Evolutionary conservation across 768 basidiomycete species (phyloP).

Genomic region (Stropharia rugosoannulata): DNA sequence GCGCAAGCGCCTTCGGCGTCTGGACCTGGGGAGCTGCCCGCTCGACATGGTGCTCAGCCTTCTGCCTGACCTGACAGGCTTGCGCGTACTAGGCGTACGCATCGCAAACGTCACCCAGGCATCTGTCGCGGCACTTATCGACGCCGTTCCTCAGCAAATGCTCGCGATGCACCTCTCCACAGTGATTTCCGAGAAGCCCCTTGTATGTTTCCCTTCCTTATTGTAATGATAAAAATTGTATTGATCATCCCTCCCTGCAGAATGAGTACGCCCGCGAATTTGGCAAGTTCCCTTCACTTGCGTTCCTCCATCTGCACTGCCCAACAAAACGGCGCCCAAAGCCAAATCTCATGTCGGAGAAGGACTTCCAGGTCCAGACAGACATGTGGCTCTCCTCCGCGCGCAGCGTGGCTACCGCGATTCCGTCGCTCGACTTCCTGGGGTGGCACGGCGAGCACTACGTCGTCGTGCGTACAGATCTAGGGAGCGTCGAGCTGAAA

Average conservation of each 20-base stretch:
- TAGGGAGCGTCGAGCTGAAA: constrained; percentile 39
- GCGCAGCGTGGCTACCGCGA: constrained; percentile 44
- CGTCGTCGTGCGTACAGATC: constrained; percentile 48
- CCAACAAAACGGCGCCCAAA: constrained; percentile 48
- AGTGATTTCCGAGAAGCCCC: constrained; percentile 45
- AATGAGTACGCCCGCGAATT: constrained; percentile 54
- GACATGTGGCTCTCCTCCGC: constrained; percentile 53
- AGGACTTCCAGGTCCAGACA: constrained; percentile 57
- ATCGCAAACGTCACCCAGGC: constrained; percentile 47
- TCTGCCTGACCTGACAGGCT: constrained; percentile 46
- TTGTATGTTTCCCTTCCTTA: constrained; percentile 34
- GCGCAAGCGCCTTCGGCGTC: constrained; percentile 45
- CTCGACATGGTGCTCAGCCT: constrained; percentile 57
- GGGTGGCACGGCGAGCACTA: constrained; percentile 78
- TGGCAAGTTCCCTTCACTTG: constrained; percentile 44
- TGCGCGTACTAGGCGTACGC: constrained; percentile 58
- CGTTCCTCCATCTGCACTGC: constrained; percentile 60
- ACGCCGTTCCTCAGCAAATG: constrained; percentile 44
- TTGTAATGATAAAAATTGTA: background rate
- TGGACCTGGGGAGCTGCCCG: constrained; percentile 66
- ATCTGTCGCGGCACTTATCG: constrained; percentile 37
- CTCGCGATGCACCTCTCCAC: constrained; percentile 53
- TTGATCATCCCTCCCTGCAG: constrained; percentile 24
- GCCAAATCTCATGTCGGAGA: constrained; percentile 57
- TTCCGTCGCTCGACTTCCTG: constrained; percentile 60